Conservation (phyloP, 352 stramenopile species). For the Peronospora belbahrii region DNA sequence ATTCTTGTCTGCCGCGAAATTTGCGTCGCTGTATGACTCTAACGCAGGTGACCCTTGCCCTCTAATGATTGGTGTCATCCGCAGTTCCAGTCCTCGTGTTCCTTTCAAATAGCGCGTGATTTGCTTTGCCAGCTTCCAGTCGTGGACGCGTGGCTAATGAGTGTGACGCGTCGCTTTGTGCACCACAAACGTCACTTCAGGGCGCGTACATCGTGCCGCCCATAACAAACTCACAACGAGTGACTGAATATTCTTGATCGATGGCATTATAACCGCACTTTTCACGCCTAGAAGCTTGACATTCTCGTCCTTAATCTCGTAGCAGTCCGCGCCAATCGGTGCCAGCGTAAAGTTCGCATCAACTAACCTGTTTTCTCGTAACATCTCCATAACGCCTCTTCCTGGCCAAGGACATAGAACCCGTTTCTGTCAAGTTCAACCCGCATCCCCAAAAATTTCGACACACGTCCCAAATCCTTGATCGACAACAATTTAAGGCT, state of each 20-base stretch:
- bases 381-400: neutral
- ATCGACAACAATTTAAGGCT: no score
- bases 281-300: neutral
- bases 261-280: neutral
- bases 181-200: no score
- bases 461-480: constrained; percentile 20
- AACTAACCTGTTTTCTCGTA: neutral
- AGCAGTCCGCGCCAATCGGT: neutral
- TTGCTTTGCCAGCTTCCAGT: no score
- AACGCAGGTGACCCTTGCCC: no score
- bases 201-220: no score
- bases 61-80: no score
- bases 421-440: neutral
- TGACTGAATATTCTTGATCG: neutral
- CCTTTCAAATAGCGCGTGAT: no score
- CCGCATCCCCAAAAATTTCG: constrained; percentile 25
- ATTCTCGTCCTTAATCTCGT: neutral
- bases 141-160: no score
- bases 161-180: no score
- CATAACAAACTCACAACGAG: neutral
- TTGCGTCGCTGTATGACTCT: no score
- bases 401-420: neutral
- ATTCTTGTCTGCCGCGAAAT: no score
- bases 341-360: neutral
- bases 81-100: no score